Evolutionary conservation across 2,329 filamentous ascomycete species (phyloP).

Genomic region (Colletotrichum sp.): DNA sequence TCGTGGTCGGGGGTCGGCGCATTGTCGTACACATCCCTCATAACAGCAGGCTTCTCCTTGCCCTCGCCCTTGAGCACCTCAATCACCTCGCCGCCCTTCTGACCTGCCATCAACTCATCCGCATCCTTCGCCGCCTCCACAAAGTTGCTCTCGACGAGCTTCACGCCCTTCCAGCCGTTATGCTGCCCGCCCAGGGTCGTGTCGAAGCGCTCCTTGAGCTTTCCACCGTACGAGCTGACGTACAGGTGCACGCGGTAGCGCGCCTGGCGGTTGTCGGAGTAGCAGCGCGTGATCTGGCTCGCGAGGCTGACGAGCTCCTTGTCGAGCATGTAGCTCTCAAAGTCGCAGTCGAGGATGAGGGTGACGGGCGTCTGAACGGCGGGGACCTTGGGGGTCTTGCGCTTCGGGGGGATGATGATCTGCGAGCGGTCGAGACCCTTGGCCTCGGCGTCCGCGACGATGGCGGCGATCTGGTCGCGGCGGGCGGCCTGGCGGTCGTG

Average conservation of each 20-base stretch:
- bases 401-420: constrained; percentile 24
- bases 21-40: constrained; percentile 33
- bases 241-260: constrained; percentile 73
- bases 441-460: constrained; percentile 48
- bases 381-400: constrained; percentile 36
- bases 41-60: constrained; percentile 34
- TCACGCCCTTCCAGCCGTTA: constrained; percentile 78
- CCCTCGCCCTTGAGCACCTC: constrained; percentile 56
- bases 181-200: constrained; percentile 74
- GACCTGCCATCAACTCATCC: constrained; percentile 68
- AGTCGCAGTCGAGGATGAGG: constrained; percentile 89
- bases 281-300: constrained; percentile 84
- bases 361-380: constrained; percentile 72
- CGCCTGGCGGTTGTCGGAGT: constrained; percentile 82
- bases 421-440: constrained; percentile 46
- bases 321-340: constrained; percentile 87
- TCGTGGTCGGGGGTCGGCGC: constrained; percentile 34
- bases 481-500: constrained; percentile 51
- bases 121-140: constrained; percentile 69
- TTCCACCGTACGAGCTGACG: constrained; percentile 79
- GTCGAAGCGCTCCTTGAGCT: constrained; percentile 80
- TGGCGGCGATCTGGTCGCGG: constrained; percentile 53
- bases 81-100: constrained; percentile 59
- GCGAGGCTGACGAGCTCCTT: constrained; percentile 84
- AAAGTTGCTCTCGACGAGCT: constrained; percentile 78